Conservation (phyloP, 1,284 basidiomycete species). For the Tylopilus orsonianus region DNA sequence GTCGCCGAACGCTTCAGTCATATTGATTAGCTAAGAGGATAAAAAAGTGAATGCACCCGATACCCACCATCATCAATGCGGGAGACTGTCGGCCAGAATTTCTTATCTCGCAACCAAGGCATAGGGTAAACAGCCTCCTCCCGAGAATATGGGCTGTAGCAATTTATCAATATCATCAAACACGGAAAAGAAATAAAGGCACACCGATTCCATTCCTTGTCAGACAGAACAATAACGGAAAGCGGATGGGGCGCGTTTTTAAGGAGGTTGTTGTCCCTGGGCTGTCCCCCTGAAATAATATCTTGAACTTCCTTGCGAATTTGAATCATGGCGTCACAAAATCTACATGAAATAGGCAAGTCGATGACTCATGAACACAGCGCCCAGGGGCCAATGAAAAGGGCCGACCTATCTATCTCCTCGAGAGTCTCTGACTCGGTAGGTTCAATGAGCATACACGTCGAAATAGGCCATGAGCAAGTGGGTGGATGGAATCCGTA, state of each 20-base stretch:
- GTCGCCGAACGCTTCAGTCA: slow-evolving; percentile 70
- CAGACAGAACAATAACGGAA: slow-evolving; percentile 65
- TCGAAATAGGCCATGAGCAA: slow-evolving; percentile 92
- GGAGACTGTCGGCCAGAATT: slow-evolving; percentile 93
- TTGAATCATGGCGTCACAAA: slow-evolving; percentile 96
- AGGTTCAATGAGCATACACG: slow-evolving; percentile 93
- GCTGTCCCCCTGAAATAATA: slow-evolving; percentile 81
- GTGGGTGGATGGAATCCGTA: slow-evolving; percentile 91
- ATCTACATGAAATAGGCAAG: slow-evolving; percentile 44
- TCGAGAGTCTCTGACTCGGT: slow-evolving; percentile 92
- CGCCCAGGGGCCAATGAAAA: neutral
- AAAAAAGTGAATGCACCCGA: neutral
- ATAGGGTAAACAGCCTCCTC: slow-evolving; percentile 85
- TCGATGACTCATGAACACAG: neutral
- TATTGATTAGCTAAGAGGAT: slow-evolving; percentile 1
- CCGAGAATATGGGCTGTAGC: slow-evolving; percentile 77
- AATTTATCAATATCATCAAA: neutral
- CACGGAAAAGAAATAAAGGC: slow-evolving; percentile 25
- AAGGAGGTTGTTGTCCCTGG: slow-evolving; percentile 86
- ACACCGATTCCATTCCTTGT: slow-evolving; percentile 82
- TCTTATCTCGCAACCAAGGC: slow-evolving; percentile 75
- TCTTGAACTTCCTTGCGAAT: slow-evolving; percentile 93
- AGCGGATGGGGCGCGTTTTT: slow-evolving; percentile 95
- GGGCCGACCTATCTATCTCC: slow-evolving; percentile 75
- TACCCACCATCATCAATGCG: slow-evolving; percentile 86